A percentile compares a stretch with the other conserved stretches of the same genome.
These are phyloP conservation scores for Lepidopterella palustris DNA, from an alignment of 495 filamentous ascomycete species.

Conservation along the genomic window DNA sequence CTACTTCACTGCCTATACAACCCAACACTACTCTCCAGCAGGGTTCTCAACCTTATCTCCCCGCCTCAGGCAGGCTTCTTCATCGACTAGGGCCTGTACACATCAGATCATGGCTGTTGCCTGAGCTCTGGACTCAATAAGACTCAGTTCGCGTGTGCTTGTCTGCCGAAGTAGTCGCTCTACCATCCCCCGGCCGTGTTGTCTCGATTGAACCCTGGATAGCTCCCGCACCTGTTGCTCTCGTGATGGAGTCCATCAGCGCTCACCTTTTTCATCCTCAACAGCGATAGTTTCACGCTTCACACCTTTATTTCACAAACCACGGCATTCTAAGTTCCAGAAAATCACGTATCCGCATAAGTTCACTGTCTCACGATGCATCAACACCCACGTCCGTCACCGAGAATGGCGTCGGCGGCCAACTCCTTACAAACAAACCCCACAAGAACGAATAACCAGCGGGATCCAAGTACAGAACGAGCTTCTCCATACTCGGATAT, in stretches of 20 bases:
- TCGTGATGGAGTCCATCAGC: constrained; percentile 28
- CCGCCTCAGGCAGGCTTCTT: constrained; percentile 14
- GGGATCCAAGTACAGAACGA: constrained; percentile 20
- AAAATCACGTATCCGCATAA: background rate
- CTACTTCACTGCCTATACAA: background rate
- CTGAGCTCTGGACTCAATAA: constrained; percentile 17
- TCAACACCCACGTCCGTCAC: constrained; percentile 22
- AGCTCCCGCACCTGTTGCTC: constrained; percentile 19
- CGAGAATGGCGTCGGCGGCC: constrained; percentile 25
- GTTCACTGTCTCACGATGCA: constrained; percentile 19
- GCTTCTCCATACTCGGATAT: constrained; percentile 25
- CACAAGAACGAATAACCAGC: constrained; percentile 27
- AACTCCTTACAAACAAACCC: constrained; percentile 31
- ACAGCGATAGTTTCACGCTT: constrained; percentile 9
- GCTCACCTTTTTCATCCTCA: constrained; percentile 19
- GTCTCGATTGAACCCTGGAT: constrained; percentile 8
- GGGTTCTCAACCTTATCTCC: constrained; percentile 24
- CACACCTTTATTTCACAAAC: background rate
- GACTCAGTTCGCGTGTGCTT: constrained; percentile 16
- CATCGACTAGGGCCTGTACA: constrained; percentile 12
- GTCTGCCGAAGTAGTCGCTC: constrained; percentile 22
- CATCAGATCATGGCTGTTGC: constrained; percentile 26
- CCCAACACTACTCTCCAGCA: constrained; percentile 1
- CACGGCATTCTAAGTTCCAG: background rate
- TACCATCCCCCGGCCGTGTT: constrained; percentile 1